Conservation (phyloP, 2,329 filamentous ascomycete genomes). For the Nigrograna mackinnonii region DNA sequence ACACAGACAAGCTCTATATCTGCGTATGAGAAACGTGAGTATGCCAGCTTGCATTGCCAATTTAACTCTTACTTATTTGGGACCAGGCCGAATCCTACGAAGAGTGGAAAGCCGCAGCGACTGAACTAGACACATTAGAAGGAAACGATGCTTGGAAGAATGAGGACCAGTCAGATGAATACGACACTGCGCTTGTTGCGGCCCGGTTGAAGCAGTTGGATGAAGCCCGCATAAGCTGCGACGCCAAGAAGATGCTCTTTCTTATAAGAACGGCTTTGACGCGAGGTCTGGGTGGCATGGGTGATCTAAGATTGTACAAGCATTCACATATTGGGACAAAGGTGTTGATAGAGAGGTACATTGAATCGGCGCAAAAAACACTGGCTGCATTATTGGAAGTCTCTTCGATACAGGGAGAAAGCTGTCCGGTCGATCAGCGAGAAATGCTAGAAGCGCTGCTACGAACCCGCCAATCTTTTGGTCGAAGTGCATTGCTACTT, state of each 20-base stretch:
- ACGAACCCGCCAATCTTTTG: conserved; percentile 76
- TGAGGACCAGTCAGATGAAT: conserved; percentile 68
- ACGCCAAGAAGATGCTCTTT: conserved; percentile 77
- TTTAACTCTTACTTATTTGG: conserved; percentile 21
- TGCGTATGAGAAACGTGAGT: conserved; percentile 69
- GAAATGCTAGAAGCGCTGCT: conserved; percentile 70
- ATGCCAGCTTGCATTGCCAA: conserved; percentile 8
- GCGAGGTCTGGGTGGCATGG: conserved; percentile 84
- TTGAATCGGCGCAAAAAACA: conserved; percentile 75
- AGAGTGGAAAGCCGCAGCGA: conserved; percentile 77
- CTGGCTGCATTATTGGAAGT: conserved; percentile 72
- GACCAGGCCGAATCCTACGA: conserved; percentile 66
- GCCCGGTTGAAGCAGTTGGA: conserved; percentile 74
- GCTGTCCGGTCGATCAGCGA: conserved; percentile 61
- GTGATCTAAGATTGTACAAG: conserved; percentile 78
- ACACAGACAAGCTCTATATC: conserved; percentile 63
- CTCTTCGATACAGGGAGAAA: conserved; percentile 52
- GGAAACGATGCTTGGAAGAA: conserved; percentile 82
- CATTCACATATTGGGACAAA: conserved; percentile 88
- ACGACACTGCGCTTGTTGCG: conserved; percentile 71
- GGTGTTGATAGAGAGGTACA: conserved; percentile 82
- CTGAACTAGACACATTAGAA: conserved; percentile 77
- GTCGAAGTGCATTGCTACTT: conserved; percentile 79
- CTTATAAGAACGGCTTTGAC: conserved; percentile 79
- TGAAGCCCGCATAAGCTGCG: conserved; percentile 70